Evolutionary conservation across 2,329 filamentous ascomycete species (phyloP), one percentile per base, ranked within the genome.

Genomic region (Tolypocladium album): DNA sequence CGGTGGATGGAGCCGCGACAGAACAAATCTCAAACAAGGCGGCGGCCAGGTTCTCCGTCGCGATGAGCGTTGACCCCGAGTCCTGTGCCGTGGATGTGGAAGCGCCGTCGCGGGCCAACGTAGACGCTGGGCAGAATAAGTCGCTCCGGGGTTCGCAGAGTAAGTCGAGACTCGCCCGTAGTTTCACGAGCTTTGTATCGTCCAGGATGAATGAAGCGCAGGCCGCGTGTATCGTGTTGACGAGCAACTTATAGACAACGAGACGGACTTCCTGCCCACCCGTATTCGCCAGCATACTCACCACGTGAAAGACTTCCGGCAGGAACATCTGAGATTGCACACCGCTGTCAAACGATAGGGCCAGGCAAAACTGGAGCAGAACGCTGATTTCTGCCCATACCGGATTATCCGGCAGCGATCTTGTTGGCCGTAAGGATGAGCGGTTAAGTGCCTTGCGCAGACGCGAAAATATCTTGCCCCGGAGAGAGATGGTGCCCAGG

Each of bases 351-450:
- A 89, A 89, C 1, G 86, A 88, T 57, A 88, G 75, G 1, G 85
- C 82, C 17, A 88, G 74, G 62, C 84, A 88, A 63, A 89, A 86
- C 55, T 85, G 83, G 56, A 89, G 75, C 39, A 89, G 74, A 55
- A 88, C 79, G 67, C 85, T 87, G 36, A 89, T 84, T 70, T 89
- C 86, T n/a, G 79, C 74, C 86, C 86, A 89, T 11, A 88, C 85
- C 2, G 80, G 78, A 64, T 88, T 88, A 61, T 89, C 86, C 11
- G 84, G 82, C 1, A 89, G 75, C 58, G 82, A 77, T 64, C 82
- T 82, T 1, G 86, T 88, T n/a, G 86, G 84, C 43, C 86, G 79
- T 58, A 88, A 74, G 1, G 86, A 88, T 7, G 85, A 87, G 61
- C 85, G 79, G 66, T 88, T 88, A 55, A 89, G 74, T 2, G 84